Evolutionary conservation across 2,329 filamentous ascomycete genomes (phyloP), one percentile per base, ranked within the genome.

Genomic region (Claviceps sp.): DNA sequence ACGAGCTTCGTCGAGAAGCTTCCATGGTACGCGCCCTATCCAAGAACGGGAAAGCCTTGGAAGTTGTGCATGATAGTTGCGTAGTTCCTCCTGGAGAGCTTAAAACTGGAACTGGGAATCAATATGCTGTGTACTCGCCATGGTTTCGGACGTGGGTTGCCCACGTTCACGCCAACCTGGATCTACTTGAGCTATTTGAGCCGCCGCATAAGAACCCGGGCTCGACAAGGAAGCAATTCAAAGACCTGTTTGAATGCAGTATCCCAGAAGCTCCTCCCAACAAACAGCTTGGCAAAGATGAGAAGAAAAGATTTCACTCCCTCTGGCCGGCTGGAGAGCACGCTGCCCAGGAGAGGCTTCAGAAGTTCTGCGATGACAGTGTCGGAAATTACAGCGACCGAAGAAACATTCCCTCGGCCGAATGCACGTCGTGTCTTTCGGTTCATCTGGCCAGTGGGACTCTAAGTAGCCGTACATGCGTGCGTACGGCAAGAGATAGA

Each of bases 91-190:
- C 90, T 0, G 88, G 87, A 0, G 69, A 72, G 40, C 66, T 95
- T 40, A 68, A 69, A 18, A 87, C 76, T 5, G 83, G 86, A 3
- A 68, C 74, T 2, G 88, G 89, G 1, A 87, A 79, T 51, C 87
- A 91, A 60, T 94, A 93, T 60, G 79, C 87, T 0, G 87, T 95
- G 0, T 95, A 93, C 59, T 81, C 75, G 2, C 90, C 89, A 0
- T 95, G 89, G 88, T 91, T 78, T 63, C 75, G 82, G 16, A 62
- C 84, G 0, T 95, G 89, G 89, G 67, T 89, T 22, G 76, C 78
- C 4, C 78, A 90, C 58, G 61, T 95, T 5, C 82, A 90, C 54
- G 72, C 76, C 3, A 81, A 94, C 56, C 77, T 78, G 0, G 75
- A 87, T 14, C 69, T 88, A 0, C 68, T 95, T 0, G 74, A 84